Base-by-base conservation (phyloP, 1,284 basidiomycete genomes). In the Heliocybe sulcata region DNA sequence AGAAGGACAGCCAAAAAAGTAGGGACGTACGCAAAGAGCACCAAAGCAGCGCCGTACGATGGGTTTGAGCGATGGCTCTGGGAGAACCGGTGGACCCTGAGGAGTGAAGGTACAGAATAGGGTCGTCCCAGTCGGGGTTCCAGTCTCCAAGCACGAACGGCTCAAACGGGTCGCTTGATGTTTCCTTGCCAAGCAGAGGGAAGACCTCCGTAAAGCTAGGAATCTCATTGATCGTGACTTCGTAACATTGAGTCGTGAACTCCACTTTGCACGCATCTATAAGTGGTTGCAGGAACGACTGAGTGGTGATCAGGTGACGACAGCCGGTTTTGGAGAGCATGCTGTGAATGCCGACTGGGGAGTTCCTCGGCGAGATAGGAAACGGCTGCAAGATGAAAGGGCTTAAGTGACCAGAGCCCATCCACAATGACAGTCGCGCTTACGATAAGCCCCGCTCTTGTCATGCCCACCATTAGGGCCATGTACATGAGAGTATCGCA, bases 401-500 rank as follows among this genome's bases (percentile, higher is more conserved):
- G n/a, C n/a, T n/a, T n/a, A n/a, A n/a, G n/a, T n/a, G n/a, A 53
- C 29, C 51, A 56, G 3, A 19, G 49, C 49, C 26, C 2, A 20
- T 2, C 19, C 19, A 12, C 11, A 47, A 45, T 6, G 56, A 47
- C 29, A 16, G 54, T 23, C 35, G 52, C 45, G 53, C 61, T 54
- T 51, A 63, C 61, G 11, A 72, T 59, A 11, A 65, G 55, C 2
- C 70, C 71, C 3, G 68, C 68, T 38, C 59, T 57, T 20, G 67
- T 60, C 29, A 71, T 58, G 1, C 70, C 71, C 0, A 64, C 53
- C 0, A 65, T 52, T 1, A 68, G 57, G 1, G 69, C 62, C 20
- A 68, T 66, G 57, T 72, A 72, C 10, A 69, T 57, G 3, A 69
- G 48, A 2, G 64, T 63, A 48, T 72, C 71, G 27, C 60, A 54